Conservation (phyloP, 225 moss, liverwort and hornwort species). For the Sphagnum tenellum region DNA sequence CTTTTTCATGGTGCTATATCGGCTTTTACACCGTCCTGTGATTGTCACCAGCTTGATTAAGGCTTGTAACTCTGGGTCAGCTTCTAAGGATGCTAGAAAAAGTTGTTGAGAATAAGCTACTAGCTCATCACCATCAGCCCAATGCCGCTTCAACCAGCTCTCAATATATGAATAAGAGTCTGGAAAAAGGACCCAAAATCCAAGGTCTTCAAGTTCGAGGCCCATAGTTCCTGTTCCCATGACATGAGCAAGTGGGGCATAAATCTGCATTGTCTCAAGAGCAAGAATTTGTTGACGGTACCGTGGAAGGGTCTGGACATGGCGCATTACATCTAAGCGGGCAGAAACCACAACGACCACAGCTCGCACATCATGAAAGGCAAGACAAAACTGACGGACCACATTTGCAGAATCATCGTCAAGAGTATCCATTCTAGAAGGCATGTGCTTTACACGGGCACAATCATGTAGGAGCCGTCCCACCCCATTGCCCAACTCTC, state of each 20-base stretch:
- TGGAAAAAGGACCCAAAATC: conserved; percentile 75
- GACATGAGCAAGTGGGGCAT: conserved; percentile 88
- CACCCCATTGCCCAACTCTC: conserved; percentile 52
- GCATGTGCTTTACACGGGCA: conserved; percentile 54
- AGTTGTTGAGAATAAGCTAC: conserved; percentile 48
- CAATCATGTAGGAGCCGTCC: conserved; percentile 70
- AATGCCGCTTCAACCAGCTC: conserved; percentile 65
- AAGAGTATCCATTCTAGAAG: conserved; percentile 72
- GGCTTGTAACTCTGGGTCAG: conserved; percentile 44
- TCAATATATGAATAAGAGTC: conserved; percentile 77
- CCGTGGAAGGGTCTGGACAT: conserved; percentile 61
- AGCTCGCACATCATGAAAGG: conserved; percentile 77
- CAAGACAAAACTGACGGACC: conserved; percentile 75
- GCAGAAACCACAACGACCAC: conserved; percentile 76
- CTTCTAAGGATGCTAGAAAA: conserved; percentile 35
- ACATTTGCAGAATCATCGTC: conserved; percentile 68
- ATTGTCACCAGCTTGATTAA: conserved; percentile 36
- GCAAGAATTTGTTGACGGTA: conserved; percentile 84
- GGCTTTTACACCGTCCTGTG: conserved; percentile 73
- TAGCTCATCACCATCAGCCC: conserved; percentile 50
- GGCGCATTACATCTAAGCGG: conserved; percentile 78
- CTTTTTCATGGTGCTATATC: conserved; percentile 91
- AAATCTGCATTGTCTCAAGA: conserved; percentile 88
- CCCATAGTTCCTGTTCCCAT: conserved; percentile 71
- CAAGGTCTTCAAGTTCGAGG: conserved; percentile 80